Evolutionary conservation across 257 asterid genomes (phyloP), one percentile per base, ranked within the genome.

Genomic region (Petrea volubilis): DNA sequence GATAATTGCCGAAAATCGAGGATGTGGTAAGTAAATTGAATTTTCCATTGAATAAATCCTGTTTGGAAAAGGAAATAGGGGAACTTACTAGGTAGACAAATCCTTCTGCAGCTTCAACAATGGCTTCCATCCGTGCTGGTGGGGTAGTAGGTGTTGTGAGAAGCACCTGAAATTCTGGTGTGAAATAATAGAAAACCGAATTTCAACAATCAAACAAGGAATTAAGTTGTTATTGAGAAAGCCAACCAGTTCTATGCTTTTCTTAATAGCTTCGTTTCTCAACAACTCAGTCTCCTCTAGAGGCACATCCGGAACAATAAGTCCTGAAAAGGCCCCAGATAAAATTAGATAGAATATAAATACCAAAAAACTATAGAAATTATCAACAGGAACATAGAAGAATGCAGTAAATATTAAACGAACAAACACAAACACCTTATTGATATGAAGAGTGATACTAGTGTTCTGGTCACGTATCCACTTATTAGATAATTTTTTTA

Each of bases 141-240:
- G 98, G 96, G 67, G 98, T 90, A 7, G 98, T 90, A 3, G 98
- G 98, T 57, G 98, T 92, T 23, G 98, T 90, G 63, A 90, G 88
- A 81, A 92, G 82, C 61, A 90, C 98, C 98, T 92, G 81, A 67
- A 65, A 67, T 59, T 60, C 14, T 74, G 44, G 66, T 27, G 14
- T 62, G 33, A 65, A 27, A 27, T 24, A 41, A 74, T 60, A 64
- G 61, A 41, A 52, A 52, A 60, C 46, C 47, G 62, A n/a, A 72
- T 51, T 50, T 28, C 36, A 36, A 50, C 75, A 63, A 44, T 29
- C 25, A 51, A 64, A 43, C 27, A 7, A 70, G 47, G 56, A 31
- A 66, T 56, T 34, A 64, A 25, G 17, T 10, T 20, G 46, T 70
- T 23, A 25, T 23, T 38, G 20, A 66, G 47, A 77, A 78, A 64